Base-by-base conservation (phyloP, 805 yeast genomes). In the Yarrowia phangngaensis region DNA sequence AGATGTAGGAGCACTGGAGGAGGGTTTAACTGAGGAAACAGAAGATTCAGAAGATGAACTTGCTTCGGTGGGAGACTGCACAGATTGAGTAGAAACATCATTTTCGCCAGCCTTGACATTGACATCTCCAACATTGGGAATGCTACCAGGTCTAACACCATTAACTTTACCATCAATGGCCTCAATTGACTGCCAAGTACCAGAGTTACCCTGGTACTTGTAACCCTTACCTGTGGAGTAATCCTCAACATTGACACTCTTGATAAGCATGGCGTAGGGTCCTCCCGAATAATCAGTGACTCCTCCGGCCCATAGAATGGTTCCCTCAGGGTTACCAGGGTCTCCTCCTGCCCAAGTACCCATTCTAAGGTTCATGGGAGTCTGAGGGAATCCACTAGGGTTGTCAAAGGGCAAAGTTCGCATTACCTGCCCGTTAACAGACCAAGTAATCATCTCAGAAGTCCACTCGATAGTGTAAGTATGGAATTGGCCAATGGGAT, bases 391-490 rank as follows among this genome's bases (percentile, higher is more conserved):
- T 4, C 95, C 95, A 52, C 76, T 73, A 13, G 76, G 61, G 16
- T 80, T 69, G 50, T 69, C 66, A 51, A 76, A 71, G 8, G 60
- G 32, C 48, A 89, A 67, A 1, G 84, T 75, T 70, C 97, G 78
- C 8, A 85, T 78, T 1, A 72, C 70, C 6, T 55, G 60, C 20
- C 90, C 94, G 59, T 89, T 94, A 19, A 86, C 57, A 51, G 74
- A 76, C 88, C 94, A 89, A 7, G 74, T 70, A 30, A 83, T 67
- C 6, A 68, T 60, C 32, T 79, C 81, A 56, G 76, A 67, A 2
- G 81, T 78, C 96, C 96, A 88, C 56, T 87, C 95, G 50, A 89
- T 65, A 6, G 92, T 80, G 65, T 88, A 89, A 50, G 81, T 86
- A 64, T 84, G 89, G 65, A 63, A 84, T 16, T 71, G 66, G 3